phyloP scores from a whole-genome alignment of 345 rosid species.

The Populus tremula region DNA sequence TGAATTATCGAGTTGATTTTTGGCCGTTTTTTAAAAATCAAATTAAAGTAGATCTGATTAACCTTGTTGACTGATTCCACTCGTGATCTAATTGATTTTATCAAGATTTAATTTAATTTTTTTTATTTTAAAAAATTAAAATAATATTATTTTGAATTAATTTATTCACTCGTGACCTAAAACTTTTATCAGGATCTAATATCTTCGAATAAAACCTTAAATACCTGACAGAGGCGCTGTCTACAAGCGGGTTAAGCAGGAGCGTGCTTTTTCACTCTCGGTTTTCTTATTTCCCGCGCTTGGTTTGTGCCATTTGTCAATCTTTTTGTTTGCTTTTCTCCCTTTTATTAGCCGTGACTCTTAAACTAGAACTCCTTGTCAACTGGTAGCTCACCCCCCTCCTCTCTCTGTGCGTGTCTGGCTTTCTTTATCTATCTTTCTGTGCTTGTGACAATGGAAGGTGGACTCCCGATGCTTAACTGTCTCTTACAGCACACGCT shows the following conservation, averaged over 20 bases:
- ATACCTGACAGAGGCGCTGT: not conserved
- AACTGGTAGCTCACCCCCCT: conserved; percentile 9
- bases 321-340: conserved; percentile 2
- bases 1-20: too few relatives aligned
- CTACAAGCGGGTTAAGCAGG: conserved; percentile 7
- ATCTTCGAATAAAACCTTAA: not conserved
- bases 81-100: too few relatives aligned
- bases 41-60: too few relatives aligned
- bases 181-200: too few relatives aligned
- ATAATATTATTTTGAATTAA: too few relatives aligned
- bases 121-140: too few relatives aligned
- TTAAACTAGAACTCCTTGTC: conserved; percentile 19
- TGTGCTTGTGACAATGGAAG: conserved; percentile 42
- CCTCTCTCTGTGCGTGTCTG: not conserved
- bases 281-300: conserved; percentile 12
- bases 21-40: too few relatives aligned
- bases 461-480: conserved; percentile 61
- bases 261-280: conserved; percentile 20
- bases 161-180: too few relatives aligned
- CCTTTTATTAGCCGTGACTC: conserved; percentile 12
- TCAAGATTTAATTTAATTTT: too few relatives aligned
- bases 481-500: conserved; percentile 63
- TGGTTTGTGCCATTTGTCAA: conserved; percentile 2
- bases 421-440: not conserved
- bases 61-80: too few relatives aligned